Evolutionary conservation across 768 basidiomycete species (phyloP), one percentile per base, ranked within the genome.

Genomic region (Rhodotorula graminis): DNA sequence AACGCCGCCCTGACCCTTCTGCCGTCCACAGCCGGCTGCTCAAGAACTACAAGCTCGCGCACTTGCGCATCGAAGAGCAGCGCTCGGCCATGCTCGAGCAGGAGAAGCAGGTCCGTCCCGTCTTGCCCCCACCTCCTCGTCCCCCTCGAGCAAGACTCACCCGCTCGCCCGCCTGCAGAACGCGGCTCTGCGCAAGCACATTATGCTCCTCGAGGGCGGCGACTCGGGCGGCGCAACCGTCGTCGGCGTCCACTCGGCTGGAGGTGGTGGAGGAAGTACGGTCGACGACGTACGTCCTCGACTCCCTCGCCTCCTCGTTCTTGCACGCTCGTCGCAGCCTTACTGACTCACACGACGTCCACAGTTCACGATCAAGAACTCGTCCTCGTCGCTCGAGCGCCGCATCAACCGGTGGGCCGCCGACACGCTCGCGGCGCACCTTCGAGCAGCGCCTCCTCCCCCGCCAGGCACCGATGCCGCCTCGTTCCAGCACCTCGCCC

Each of bases 351-450:
- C 66, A 31, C 25, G 29, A 15, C 2, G 1, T 57, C 9, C 40
- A 31, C 91, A 93, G 80, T 92, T 92, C 81, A 91, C 91, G 10
- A 92, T 93, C 83, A 89, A 93, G 90, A 92, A 90, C 75, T 84
- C 89, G 16, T 91, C 91, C 6, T 89, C 90, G 11, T 88, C 88
- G 64, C 85, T 93, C 33, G 92, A 93, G 78, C 87, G 90, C 62
- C 83, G 87, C 60, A 87, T 93, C 79, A 93, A 93, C 79, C 87
- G 91, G 77, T 93, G 90, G 90, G 90, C 91, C 7, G 88, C 89
- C 61, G 90, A 91, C 61, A 83, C 71, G 88, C 77, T 84, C 90
- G 25, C 86, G 86, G 42, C 79, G 80, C 27, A 87, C 87, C 12
- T 88, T 87, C 21, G 83, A 82, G 1, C 82, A 85, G 16, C 82